Evolutionary conservation across 75 land plant species (phyloP).

Genomic region (Cunninghamia lanceolata): DNA sequence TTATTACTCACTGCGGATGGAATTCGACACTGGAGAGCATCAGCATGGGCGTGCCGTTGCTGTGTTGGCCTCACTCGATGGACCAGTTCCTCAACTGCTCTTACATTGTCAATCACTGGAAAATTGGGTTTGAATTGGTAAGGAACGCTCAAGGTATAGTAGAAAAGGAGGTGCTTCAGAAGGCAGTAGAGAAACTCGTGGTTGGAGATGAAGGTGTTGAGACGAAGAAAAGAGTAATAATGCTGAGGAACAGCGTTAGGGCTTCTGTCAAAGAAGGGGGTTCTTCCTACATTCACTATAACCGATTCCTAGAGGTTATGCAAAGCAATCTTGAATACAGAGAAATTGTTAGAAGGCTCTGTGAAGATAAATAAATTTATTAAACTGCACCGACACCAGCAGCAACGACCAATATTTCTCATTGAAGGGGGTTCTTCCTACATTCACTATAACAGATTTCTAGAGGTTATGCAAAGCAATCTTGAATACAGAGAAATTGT

Average conservation of each 20-base stretch:
- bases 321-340: background rate
- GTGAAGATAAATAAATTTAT: too few relatives aligned
- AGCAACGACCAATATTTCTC: too few relatives aligned
- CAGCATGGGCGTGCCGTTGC: conserved; percentile 38
- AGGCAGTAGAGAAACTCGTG: conserved; percentile 30
- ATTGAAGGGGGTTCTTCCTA: conserved; percentile 23
- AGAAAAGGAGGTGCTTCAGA: conserved; percentile 25
- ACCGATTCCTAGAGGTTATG: conserved; percentile 1
- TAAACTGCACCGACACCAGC: too few relatives aligned
- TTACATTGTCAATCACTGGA: background rate
- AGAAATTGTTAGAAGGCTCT: too few relatives aligned
- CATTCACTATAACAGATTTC: conserved; percentile 12
- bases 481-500: too few relatives aligned
- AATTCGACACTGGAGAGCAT: conserved; percentile 39
- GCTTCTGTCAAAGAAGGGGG: conserved; percentile 18
- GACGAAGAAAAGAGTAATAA: conserved; percentile 20
- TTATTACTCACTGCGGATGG: conserved; percentile 61
- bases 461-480: background rate
- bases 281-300: conserved; percentile 16
- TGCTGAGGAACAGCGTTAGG: conserved; percentile 7
- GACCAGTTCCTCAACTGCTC: conserved; percentile 27
- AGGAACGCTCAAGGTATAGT: conserved; percentile 6
- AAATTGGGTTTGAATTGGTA: conserved; percentile 1
- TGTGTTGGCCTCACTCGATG: conserved; percentile 24
- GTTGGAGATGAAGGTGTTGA: conserved; percentile 23